These are phyloP conservation scores for Chytriomyces sp. DNA, from an alignment of 192 early-diverging fungal species.

Conservation along the genomic window DNA sequence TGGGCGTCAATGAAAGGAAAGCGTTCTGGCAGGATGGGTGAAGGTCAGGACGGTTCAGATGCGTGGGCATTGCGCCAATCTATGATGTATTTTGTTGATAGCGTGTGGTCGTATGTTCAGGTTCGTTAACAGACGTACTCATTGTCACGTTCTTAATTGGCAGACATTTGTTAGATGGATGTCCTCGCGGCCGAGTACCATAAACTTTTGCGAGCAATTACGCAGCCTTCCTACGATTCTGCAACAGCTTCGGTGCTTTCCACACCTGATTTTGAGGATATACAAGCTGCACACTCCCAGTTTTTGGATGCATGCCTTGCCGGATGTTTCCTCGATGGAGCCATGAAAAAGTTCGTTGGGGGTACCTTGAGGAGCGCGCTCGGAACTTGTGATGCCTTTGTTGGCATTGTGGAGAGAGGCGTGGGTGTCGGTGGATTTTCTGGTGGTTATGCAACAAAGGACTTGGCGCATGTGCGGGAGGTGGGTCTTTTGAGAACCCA, in stretches of 20 bases:
- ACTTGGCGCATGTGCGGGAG: background rate
- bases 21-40: constrained; percentile 35
- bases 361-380: background rate
- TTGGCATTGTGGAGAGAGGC: constrained; percentile 10
- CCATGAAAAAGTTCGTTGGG: constrained; percentile 36
- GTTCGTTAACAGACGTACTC: constrained; percentile 31
- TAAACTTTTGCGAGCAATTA: background rate
- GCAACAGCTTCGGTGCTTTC: background rate
- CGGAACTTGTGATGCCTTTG: constrained; percentile 14
- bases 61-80: constrained; percentile 56
- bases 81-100: constrained; percentile 74
- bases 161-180: no score
- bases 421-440: background rate
- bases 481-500: background rate
- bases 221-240: background rate
- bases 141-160: no score
- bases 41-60: background rate
- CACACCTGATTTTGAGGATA: constrained; percentile 33
- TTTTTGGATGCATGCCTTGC: constrained; percentile 29
- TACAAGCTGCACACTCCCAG: constrained; percentile 28
- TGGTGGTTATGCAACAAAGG: background rate
- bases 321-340: constrained; percentile 40
- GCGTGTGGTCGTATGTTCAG: constrained; percentile 73
- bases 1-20: constrained; percentile 31
- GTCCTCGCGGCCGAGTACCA: constrained; percentile 39